Base-by-base conservation (phyloP, 495 filamentous ascomycete species). In the Aspergillus nanangensis region DNA sequence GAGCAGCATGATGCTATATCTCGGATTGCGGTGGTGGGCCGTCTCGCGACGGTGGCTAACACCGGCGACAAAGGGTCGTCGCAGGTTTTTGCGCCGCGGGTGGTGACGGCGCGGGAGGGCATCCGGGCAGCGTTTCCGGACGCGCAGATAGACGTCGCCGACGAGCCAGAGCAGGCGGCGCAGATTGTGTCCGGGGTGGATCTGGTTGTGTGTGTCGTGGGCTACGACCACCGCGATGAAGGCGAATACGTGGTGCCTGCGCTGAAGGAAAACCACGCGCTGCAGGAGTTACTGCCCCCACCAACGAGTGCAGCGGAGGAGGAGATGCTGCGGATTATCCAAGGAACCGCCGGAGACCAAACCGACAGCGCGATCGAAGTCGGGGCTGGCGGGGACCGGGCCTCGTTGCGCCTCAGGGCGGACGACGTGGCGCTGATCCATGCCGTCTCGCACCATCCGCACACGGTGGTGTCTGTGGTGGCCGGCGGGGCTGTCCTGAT, bases 381-480 rank as follows among this genome's bases (percentile, higher is more conserved):
- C 2, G 51, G 47, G 2, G 37, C 38, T 20, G 55, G 55, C 19
- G 56, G 56, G 5, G 56, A 58, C 23, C 56, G 56, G 1, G 33
- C 13, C 8, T 50, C 44, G 2, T 11, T 58, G 8, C 18, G 56
- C n/a, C 47, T 58, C 15, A 43, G 48, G 11, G 15, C 14, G 11
- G 27, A 33, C 11, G 56, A 58, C 27, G 59, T 74, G 32, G 71
- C 76, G 14, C 54, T 85, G 9, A 74, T 82, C 34, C 70, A 75
- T 41, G 71, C 76, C 10, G 71, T 85, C 20, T 68, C 71, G 8
- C 69, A 73, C 25, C 76, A 78, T 41, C 44, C 52, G 17, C 44
- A 37, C 0, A 52, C 48, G 0, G 25, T 58, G 1, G 52, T 58
- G 4, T 46, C 45, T 8, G 36, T 58, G 5, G 33, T 58, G 3